Percentiles rank a stretch among this genome's conserved stretches.
Evolutionary conservation across 1,139 yeast genomes (phyloP).

Genomic region (Pichia terricola): DNA sequence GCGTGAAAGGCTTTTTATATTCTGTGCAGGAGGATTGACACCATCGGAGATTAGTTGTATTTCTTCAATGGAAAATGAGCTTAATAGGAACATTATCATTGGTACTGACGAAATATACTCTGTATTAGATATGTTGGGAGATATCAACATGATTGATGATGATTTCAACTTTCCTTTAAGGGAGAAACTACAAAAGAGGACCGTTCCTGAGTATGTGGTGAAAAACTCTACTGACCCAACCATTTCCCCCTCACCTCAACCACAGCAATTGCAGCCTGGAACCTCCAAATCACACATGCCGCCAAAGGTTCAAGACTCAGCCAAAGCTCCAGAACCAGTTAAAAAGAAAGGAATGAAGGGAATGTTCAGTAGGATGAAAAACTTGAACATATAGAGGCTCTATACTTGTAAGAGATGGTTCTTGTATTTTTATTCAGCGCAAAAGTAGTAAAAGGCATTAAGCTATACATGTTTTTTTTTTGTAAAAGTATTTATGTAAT

Average conservation of each 20-base stretch:
- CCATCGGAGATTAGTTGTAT: constrained; percentile 72
- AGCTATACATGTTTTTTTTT: no score
- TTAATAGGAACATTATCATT: constrained; percentile 65
- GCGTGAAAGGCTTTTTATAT: constrained; percentile 45
- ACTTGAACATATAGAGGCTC: no score
- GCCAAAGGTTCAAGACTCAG: no score
- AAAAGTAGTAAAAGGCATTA: no score
- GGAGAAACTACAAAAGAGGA: constrained; percentile 9
- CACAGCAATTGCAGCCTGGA: neutral
- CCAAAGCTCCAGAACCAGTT: no score
- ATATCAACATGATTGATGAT: constrained; percentile 27
- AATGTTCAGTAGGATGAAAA: no score
- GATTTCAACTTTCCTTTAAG: constrained; percentile 20
- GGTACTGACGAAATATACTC: constrained; percentile 76
- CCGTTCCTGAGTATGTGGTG: constrained; percentile 17
- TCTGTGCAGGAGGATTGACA: constrained; percentile 85
- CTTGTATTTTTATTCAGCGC: no score
- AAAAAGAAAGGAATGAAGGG: no score
- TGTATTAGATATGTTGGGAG: constrained; percentile 45
- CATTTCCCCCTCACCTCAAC: no score
- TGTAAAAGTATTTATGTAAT: no score
- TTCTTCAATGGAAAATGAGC: constrained; percentile 55
- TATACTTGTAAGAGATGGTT: no score
- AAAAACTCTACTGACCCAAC: constrained; percentile 15
- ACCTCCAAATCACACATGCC: no score